Evolutionary conservation across 169 alveolate species (phyloP).

Genomic region (Plasmodium inui): DNA sequence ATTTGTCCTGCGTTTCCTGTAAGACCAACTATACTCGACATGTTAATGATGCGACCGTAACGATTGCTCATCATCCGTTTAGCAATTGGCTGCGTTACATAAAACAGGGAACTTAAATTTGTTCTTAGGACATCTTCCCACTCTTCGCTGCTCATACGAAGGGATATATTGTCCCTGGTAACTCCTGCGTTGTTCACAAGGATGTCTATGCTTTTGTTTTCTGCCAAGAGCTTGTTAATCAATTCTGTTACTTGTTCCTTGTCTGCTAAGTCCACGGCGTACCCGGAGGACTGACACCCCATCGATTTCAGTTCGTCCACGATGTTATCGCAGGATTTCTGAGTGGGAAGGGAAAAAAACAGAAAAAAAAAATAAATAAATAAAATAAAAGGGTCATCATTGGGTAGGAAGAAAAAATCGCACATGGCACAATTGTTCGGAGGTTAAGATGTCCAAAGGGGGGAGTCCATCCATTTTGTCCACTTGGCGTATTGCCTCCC

Average conservation of each 20-base stretch:
- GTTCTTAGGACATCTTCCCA: constrained; percentile 92
- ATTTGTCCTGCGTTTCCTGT: constrained; percentile 92
- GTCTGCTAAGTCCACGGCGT: constrained; percentile 80
- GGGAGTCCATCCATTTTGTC: neutral
- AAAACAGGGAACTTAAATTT: constrained; percentile 85
- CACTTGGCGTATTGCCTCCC: neutral
- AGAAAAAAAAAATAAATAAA: neutral
- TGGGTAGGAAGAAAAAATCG: neutral
- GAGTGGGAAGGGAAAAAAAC: neutral
- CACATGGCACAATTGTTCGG: neutral
- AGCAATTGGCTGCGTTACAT: constrained; percentile 76
- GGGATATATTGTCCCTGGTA: constrained; percentile 88
- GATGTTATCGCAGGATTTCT: constrained; percentile 81
- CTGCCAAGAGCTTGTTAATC: constrained; percentile 57
- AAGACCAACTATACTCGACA: constrained; percentile 88
- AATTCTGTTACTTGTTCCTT: constrained; percentile 70
- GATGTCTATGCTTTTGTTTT: constrained; percentile 88
- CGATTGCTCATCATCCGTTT: constrained; percentile 76
- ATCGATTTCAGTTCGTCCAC: constrained; percentile 72
- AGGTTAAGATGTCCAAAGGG: neutral
- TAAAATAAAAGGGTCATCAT: no score
- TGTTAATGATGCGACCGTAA: constrained; percentile 83
- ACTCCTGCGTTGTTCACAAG: constrained; percentile 94
- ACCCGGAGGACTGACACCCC: constrained; percentile 75
- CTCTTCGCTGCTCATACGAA: constrained; percentile 90